Percentiles rank a stretch among this genome's conserved stretches.
These are phyloP conservation scores for Colletotrichum musae DNA, from an alignment of 2,329 filamentous ascomycete genomes.

Conservation along the genomic window DNA sequence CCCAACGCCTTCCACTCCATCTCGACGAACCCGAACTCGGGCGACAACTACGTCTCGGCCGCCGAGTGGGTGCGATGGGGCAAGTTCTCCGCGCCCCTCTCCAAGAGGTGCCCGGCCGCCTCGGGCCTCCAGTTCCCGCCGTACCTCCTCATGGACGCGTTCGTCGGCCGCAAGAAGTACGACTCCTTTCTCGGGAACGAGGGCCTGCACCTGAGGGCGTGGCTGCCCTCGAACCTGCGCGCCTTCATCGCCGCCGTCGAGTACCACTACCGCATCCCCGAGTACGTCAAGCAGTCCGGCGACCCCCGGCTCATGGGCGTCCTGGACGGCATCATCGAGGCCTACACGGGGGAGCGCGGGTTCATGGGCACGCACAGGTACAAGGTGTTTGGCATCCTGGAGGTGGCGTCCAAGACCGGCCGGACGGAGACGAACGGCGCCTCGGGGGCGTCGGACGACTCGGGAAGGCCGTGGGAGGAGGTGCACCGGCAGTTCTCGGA, in stretches of 20 bases:
- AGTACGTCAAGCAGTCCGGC: constrained; percentile 65
- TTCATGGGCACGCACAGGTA: constrained; percentile 72
- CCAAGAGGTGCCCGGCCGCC: constrained; percentile 64
- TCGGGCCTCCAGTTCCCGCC: constrained; percentile 67
- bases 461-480: constrained; percentile 63
- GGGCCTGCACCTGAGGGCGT: constrained; percentile 66
- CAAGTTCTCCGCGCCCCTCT: constrained; percentile 66
- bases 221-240: constrained; percentile 67
- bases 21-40: constrained; percentile 65
- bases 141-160: constrained; percentile 69
- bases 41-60: constrained; percentile 64
- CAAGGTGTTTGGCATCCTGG: constrained; percentile 70
- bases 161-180: constrained; percentile 66
- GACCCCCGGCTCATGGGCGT: constrained; percentile 67
- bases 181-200: constrained; percentile 67
- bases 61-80: constrained; percentile 66
- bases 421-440: constrained; percentile 67
- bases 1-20: constrained; percentile 69
- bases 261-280: constrained; percentile 67
- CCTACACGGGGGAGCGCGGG: constrained; percentile 68
- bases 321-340: constrained; percentile 68
- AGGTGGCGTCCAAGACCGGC: constrained; percentile 67
- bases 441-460: constrained; percentile 60
- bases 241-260: constrained; percentile 70
- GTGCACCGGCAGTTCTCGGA: constrained; percentile 66